Evolutionary conservation across 495 filamentous ascomycete genomes (phyloP), one percentile per base, ranked within the genome.

Genomic region (Podospora tetraspora): DNA sequence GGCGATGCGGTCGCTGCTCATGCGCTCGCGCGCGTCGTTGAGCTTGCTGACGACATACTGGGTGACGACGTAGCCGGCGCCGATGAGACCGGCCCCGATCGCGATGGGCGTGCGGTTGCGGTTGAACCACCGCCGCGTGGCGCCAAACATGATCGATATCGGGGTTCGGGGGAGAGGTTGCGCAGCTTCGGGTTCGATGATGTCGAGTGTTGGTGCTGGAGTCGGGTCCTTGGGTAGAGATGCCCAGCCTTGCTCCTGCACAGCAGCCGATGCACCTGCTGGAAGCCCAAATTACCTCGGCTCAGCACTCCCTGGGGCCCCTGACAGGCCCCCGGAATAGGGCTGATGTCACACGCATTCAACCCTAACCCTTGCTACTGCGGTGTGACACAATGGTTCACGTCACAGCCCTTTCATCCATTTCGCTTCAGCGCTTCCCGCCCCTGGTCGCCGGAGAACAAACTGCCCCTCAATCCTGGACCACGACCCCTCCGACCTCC

Each of bases 1-100:
- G 59, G 96, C 92, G 76, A 97, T 95, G 66, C 93, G 88, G 72
- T 98, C 96, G 79, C 90, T 92, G 76, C 88, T 95, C 92, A 96
- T 94, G 74, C 94, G 93, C 82, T 97, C 92, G 69, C 92, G 87
- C 66, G 94, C 92, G 77, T 99, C 93, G 34, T 90, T 89, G 68
- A 98, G 87, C 85, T 97, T 98, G 67, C 83, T 86, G 72, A 96
- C 70, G 63, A 97, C 88, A 89, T 97, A 99, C 80, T 96, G 91
- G 23, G 90, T 92, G 29, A 92, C 94, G 67, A 98, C 80, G 80
- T 99, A 99, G 71, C 93, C 93, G 71, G 89, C 93, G 63, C 94
- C 94, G 70, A 96, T 79, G 64, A 97, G 86, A 57, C 94, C 93
- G 68, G 90, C 86, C 70, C 92, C 92, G 77, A 98, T 88, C 73